These are phyloP conservation scores for Flaveria trinervia DNA, from an alignment of 129 eudicot genomes.

Conservation along the genomic window DNA sequence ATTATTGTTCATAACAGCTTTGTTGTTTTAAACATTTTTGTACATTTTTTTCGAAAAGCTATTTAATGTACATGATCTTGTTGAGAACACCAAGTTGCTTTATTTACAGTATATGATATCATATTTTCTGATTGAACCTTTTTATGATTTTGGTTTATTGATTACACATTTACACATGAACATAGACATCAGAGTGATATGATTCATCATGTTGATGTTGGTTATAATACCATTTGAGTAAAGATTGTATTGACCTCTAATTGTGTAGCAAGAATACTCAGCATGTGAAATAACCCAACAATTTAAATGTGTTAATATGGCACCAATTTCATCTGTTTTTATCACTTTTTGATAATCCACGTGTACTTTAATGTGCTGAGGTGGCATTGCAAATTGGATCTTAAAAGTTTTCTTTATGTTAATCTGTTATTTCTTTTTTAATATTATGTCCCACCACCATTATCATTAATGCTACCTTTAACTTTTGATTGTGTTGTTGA, in stretches of 20 bases:
- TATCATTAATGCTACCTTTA: background rate
- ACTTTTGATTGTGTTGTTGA: background rate
- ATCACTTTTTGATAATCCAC: background rate
- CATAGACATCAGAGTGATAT: background rate
- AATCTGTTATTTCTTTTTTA: background rate
- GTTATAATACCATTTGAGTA: no score
- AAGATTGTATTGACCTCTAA: background rate
- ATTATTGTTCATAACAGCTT: constrained; percentile 37
- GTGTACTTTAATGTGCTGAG: background rate
- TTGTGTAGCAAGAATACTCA: background rate
- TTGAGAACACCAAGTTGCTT: constrained; percentile 23
- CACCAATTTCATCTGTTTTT: background rate
- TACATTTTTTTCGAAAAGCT: constrained; percentile 19
- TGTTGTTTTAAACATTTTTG: constrained; percentile 43
- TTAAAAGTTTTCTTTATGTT: background rate
- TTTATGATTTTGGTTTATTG: background rate
- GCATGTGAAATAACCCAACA: background rate
- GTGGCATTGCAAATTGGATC: background rate
- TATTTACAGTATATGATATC: constrained; percentile 3
- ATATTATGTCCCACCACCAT: constrained; percentile 7
- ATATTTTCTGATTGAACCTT: background rate
- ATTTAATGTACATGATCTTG: constrained; percentile 40
- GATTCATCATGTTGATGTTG: background rate
- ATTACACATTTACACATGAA: background rate
- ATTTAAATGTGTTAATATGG: background rate